Evolutionary conservation across 2,329 filamentous ascomycete genomes (phyloP).

Genomic region (Metarhizium guizhouense): DNA sequence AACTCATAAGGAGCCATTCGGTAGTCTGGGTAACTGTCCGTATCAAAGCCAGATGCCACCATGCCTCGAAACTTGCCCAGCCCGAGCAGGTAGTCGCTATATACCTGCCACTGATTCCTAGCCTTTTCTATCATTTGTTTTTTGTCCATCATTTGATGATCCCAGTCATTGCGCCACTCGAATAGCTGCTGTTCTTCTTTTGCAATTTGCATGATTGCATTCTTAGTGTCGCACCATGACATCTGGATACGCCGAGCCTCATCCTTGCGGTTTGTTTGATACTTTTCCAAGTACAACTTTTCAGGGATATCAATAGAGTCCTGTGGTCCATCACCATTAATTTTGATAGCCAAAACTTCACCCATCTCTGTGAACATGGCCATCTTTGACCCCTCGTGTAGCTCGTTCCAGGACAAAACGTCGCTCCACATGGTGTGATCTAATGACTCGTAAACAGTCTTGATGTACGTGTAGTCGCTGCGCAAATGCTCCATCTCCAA

Average conservation of each 20-base stretch:
- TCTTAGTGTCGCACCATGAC: slow-evolving; percentile 24
- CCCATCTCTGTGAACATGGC: slow-evolving; percentile 36
- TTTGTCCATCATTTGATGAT: slow-evolving; percentile 18
- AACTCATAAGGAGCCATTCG: slow-evolving; percentile 28
- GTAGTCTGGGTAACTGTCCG: slow-evolving; percentile 28
- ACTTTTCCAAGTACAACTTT: slow-evolving; percentile 46
- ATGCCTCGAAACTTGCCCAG: slow-evolving; percentile 27
- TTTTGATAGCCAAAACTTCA: slow-evolving; percentile 40
- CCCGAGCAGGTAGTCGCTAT: slow-evolving; percentile 26
- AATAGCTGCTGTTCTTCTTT: slow-evolving; percentile 17
- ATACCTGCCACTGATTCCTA: slow-evolving; percentile 21
- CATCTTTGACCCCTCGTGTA: slow-evolving; percentile 28
- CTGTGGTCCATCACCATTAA: slow-evolving; percentile 31
- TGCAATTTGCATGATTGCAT: slow-evolving; percentile 14
- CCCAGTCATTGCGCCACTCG: slow-evolving; percentile 19
- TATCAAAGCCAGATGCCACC: slow-evolving; percentile 28
- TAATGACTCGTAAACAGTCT: slow-evolving; percentile 37
- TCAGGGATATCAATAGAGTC: slow-evolving; percentile 41
- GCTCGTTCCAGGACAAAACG: slow-evolving; percentile 26
- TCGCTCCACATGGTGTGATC: slow-evolving; percentile 41
- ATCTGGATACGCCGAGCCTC: slow-evolving; percentile 37
- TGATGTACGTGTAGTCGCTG: slow-evolving; percentile 28
- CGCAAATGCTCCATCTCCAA: slow-evolving; percentile 30
- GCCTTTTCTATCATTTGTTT: slow-evolving; percentile 21
- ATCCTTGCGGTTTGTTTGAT: slow-evolving; percentile 34